Conservation (phyloP, 768 basidiomycete species). For the Podaxis sp. region DNA sequence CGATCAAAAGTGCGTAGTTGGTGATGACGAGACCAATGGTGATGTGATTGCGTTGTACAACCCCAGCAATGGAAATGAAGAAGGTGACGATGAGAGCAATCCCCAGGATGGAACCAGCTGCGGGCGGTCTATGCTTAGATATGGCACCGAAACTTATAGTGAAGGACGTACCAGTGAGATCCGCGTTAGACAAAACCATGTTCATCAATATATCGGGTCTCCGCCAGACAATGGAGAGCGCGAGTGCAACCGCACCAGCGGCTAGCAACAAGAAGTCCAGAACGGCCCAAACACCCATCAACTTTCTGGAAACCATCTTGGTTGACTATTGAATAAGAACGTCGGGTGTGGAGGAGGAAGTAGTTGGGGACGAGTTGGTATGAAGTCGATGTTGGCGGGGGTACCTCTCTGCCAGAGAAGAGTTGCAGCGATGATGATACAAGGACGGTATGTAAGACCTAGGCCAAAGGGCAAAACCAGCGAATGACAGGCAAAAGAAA, state of each 20-base stretch:
- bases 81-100: conserved; percentile 67
- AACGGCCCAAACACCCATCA: conserved; percentile 72
- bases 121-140: not conserved
- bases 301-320: conserved; percentile 69
- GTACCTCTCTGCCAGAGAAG: conserved; percentile 54
- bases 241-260: conserved; percentile 66
- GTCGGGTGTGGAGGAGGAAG: conserved; percentile 12
- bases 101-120: conserved; percentile 75
- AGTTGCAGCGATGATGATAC: conserved; percentile 21
- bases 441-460: conserved; percentile 26
- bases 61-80: conserved; percentile 66
- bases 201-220: conserved; percentile 69
- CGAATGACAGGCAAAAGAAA: conserved; percentile 30
- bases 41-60: conserved; percentile 69
- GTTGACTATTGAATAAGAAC: conserved; percentile 19
- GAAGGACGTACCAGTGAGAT: conserved; percentile 56
- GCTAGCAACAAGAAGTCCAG: conserved; percentile 69
- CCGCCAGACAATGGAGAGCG: conserved; percentile 72
- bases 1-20: conserved; percentile 71
- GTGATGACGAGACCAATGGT: conserved; percentile 71
- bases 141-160: not conserved
- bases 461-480: conserved; percentile 2
- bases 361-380: conserved; percentile 14
- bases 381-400: conserved; percentile 18
- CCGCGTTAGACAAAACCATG: conserved; percentile 57